Evolutionary conservation across 2,329 filamentous ascomycete genomes (phyloP), one percentile per base, ranked within the genome.

Genomic region (Fusarium marasasianum): DNA sequence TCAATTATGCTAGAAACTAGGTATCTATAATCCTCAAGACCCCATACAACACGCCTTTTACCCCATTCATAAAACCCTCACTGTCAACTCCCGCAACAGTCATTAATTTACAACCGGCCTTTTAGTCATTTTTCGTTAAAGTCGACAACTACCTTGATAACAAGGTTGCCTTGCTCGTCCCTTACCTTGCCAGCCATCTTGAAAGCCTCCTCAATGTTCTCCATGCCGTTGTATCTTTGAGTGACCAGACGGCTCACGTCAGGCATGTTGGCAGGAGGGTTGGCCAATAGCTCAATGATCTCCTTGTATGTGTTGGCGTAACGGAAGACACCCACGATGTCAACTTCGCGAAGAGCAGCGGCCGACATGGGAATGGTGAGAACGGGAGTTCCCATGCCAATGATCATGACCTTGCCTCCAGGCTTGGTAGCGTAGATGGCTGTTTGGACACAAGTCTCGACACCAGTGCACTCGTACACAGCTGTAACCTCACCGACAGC

Each of bases 401-500:
- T 91, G 26, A 94, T 86, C 81, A 94, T 85, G 65, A 94, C 86
- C 75, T 89, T 91, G 62, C 92, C 93, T 45, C 93, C 93, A 0
- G 92, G 89, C 70, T 87, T 87, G 20, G 91, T 91, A 5, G 87
- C 82, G 77, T 93, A 95, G 63, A 95, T 94, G 9, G 91, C 88
- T 11, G 90, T 90, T 80, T 95, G 93, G 76, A 94, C 86, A 77
- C 93, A 95, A 0, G 90, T 89, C 79, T 94, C 92, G 29, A 94
- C 93, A 14, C 93, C 93, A 0, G 93, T 95, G 79, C 93, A 95
- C 83, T 95, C 93, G 78, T 93, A 94, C 6, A 92, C 91, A 4
- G 89, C 89, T 57, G 90, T 88, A 0, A 93, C 88, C 78, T 94
- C 91, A 0, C 85, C 89, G 68, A 93, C 86, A 18, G 87, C 85